Percentiles rank a stretch among this genome's conserved stretches.
phyloP scores from a whole-genome alignment of 1,139 yeast genomes.

The Geotrichum aggregatum region DNA sequence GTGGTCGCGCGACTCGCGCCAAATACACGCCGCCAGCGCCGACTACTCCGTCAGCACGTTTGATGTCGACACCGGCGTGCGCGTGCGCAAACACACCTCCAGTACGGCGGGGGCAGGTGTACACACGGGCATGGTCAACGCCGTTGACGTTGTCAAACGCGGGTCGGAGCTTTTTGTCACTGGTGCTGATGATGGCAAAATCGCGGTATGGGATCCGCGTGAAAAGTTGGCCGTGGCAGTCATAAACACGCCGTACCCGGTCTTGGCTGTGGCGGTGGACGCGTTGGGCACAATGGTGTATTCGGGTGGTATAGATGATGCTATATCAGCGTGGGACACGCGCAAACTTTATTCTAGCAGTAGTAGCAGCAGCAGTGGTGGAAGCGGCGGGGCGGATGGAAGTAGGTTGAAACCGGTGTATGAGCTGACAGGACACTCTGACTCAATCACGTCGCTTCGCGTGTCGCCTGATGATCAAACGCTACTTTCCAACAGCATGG shows the following conservation, averaged over 20 bases:
- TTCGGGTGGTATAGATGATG: slow-evolving; percentile 66
- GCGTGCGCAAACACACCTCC: slow-evolving; percentile 47
- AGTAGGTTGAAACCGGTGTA: slow-evolving; percentile 40
- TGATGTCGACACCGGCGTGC: slow-evolving; percentile 54
- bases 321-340: slow-evolving; percentile 54
- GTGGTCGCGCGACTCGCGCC: slow-evolving; percentile 45
- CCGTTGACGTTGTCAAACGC: slow-evolving; percentile 42
- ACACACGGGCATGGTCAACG: slow-evolving; percentile 48
- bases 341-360: slow-evolving; percentile 23
- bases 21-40: slow-evolving; percentile 45
- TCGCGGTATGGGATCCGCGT: slow-evolving; percentile 60
- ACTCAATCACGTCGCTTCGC: slow-evolving; percentile 52
- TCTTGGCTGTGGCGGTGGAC: slow-evolving; percentile 50
- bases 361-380: slow-evolving; percentile 32
- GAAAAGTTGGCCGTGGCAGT: slow-evolving; percentile 43
- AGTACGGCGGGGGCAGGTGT: no score
- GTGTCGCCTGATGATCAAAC: slow-evolving; percentile 48
- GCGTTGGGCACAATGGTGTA: slow-evolving; percentile 46
- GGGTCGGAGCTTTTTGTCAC: slow-evolving; percentile 44
- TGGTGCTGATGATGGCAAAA: slow-evolving; percentile 64
- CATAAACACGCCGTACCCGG: slow-evolving; percentile 51
- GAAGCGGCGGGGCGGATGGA: no score
- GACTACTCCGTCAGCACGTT: slow-evolving; percentile 51
- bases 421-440: slow-evolving; percentile 42
- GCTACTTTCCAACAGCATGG: slow-evolving; percentile 55